Conservation (phyloP, 352 stramenopile genomes). For the Globisporangium uncinulatum region DNA sequence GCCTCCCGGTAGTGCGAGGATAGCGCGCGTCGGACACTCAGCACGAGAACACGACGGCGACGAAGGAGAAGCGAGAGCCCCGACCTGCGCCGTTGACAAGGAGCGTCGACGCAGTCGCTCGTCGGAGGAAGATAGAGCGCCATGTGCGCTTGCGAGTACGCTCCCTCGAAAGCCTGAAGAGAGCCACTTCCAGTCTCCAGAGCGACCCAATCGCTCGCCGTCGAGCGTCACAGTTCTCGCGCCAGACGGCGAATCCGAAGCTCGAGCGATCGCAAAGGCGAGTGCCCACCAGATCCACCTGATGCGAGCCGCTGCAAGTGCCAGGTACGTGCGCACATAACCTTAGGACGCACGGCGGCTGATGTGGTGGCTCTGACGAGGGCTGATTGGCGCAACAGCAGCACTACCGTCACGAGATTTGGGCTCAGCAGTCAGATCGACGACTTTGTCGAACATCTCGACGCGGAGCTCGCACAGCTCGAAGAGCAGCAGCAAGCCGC, state of each 20-base stretch:
- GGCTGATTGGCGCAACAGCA: not conserved
- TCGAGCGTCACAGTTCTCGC: not conserved
- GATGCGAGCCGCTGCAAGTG: not conserved
- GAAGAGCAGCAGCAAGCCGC: slow-evolving; percentile 42
- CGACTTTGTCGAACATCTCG: slow-evolving; percentile 44
- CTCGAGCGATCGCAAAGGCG: not conserved
- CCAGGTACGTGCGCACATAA: not conserved
- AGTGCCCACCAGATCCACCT: not conserved
- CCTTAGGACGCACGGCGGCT: not conserved
- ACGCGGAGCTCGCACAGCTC: slow-evolving; percentile 31
- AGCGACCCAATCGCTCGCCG: not conserved
- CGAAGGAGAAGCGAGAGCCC: not conserved
- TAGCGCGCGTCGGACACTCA: slow-evolving; percentile 1
- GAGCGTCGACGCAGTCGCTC: not conserved
- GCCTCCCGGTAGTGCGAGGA: not conserved
- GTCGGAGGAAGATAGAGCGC: not conserved
- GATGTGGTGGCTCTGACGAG: too few relatives aligned
- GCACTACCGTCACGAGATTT: slow-evolving; percentile 20
- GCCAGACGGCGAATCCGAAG: not conserved
- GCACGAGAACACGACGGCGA: not conserved
- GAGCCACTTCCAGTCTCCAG: not conserved
- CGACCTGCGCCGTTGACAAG: not conserved
- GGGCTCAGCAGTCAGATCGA: slow-evolving; percentile 36
- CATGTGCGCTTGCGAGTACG: not conserved
- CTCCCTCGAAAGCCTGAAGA: not conserved